A percentile compares a stretch with the other conserved stretches of the same genome.
phyloP scores from a whole-genome alignment of 1,139 yeast species.

The Diutina pseudorugosa region DNA sequence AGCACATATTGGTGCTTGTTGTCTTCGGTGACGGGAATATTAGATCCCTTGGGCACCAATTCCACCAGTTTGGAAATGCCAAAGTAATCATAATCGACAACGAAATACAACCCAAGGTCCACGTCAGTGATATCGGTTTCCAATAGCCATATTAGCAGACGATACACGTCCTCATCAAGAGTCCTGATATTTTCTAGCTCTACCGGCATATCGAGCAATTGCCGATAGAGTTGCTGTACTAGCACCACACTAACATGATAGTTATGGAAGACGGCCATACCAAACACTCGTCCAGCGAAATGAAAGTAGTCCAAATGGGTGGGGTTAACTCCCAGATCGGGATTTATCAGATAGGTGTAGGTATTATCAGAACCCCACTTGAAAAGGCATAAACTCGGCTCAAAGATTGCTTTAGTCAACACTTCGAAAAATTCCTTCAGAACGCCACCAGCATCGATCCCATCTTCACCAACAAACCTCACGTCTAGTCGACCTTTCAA shows the following conservation, averaged over 20 bases:
- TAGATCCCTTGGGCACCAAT: slow-evolving; percentile 76
- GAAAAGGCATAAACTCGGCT: slow-evolving; percentile 92
- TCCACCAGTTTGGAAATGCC: slow-evolving; percentile 89
- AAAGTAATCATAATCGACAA: slow-evolving; percentile 92
- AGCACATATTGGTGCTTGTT: slow-evolving; percentile 94
- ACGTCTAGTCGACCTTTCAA: slow-evolving; percentile 94
- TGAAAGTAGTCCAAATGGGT: slow-evolving; percentile 96
- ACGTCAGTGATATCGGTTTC: slow-evolving; percentile 82
- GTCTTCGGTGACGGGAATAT: slow-evolving; percentile 85
- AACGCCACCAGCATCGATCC: slow-evolving; percentile 98
- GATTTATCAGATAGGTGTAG: slow-evolving; percentile 93
- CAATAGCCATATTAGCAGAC: slow-evolving; percentile 89
- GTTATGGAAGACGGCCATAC: slow-evolving; percentile 95
- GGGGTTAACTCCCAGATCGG: slow-evolving; percentile 95
- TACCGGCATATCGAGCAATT: slow-evolving; percentile 93
- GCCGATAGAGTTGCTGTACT: slow-evolving; percentile 94
- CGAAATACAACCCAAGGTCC: slow-evolving; percentile 67
- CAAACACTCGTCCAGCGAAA: slow-evolving; percentile 96
- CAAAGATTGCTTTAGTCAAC: slow-evolving; percentile 95
- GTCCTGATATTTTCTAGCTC: slow-evolving; percentile 97
- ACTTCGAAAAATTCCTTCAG: slow-evolving; percentile 94
- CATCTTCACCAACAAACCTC: slow-evolving; percentile 98
- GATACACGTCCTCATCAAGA: slow-evolving; percentile 94
- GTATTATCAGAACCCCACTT: slow-evolving; percentile 97
- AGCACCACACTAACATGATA: slow-evolving; percentile 95